Evolutionary conservation across 208 protist species (phyloP), one percentile per base, ranked within the genome.

Genomic region (Sergeia podlipaevii): DNA sequence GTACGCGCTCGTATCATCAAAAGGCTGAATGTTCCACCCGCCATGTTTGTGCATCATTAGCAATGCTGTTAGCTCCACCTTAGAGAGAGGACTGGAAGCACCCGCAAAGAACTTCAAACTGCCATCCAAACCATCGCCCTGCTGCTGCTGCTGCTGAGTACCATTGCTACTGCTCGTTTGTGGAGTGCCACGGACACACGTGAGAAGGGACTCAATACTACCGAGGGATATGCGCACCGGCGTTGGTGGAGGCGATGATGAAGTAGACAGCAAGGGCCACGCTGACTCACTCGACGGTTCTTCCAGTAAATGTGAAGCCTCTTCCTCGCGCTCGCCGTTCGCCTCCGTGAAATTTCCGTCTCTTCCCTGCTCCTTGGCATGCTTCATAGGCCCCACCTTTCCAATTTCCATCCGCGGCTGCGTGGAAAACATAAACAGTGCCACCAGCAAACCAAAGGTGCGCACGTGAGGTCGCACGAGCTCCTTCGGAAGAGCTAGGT

Each of bases 361-460:
- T n/a, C n/a, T n/a, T n/a, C n/a, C n/a, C n/a, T n/a, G n/a, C n/a
- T n/a, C 7, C 10, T 27, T n/a, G 26, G 11, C 10, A 47, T 27
- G 18, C 11, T n/a, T 10, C 7, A 47, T 47, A 23, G 42, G 42
- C 63, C 42, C 24, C 47, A 53, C 17, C 37, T 36, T 6, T 41
- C 33, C 8, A 20, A 45, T 47, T 2, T 63, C 41, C 7, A 61
- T 48, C 8, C n/a, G 36, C 3, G 70, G 85, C 66, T 93, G 85
- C 5, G 81, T 90, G 57, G 62, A 17, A 54, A 76, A 87, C 7
- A 90, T 28, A 27, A 83, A 78, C 36, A 83, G 85, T 1, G 52
- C 36, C 18, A 88, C 49, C 39, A 88, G 68, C 7, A 93, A 30
- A 2, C 70, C 80, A 65, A 93, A 93, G 7, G 59, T 66, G 15